Percentiles rank a stretch among this genome's conserved stretches.
These are phyloP conservation scores for Tricholoma matsutake DNA, from an alignment of 768 basidiomycete species.

Conservation along the genomic window DNA sequence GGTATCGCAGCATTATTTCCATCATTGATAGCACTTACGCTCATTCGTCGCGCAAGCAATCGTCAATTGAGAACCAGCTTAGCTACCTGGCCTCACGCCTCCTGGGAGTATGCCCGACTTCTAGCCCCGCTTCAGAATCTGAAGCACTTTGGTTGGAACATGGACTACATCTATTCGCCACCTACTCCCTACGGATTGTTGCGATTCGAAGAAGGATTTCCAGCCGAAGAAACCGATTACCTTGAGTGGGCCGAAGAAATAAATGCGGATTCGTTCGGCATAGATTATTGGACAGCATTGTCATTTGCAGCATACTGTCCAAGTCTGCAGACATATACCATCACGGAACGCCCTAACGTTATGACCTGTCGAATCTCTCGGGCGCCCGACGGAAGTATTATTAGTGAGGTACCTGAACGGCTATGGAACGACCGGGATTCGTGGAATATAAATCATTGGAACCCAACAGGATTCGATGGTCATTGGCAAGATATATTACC, in stretches of 20 bases:
- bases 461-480: background rate
- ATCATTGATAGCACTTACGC: slow-evolving; percentile 21
- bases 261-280: background rate
- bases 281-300: background rate
- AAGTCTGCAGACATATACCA: background rate
- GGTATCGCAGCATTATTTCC: slow-evolving; percentile 17
- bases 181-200: background rate
- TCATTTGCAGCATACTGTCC: background rate
- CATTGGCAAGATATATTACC: background rate
- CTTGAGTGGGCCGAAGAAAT: background rate
- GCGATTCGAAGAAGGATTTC: background rate
- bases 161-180: background rate
- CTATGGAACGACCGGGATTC: background rate
- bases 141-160: slow-evolving; percentile 27
- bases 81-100: slow-evolving; percentile 21
- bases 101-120: slow-evolving; percentile 25
- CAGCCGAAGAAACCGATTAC: background rate
- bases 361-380: background rate
- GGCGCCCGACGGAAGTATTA: background rate
- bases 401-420: background rate
- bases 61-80: slow-evolving; percentile 20
- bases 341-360: background rate
- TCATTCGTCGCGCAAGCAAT: slow-evolving; percentile 22
- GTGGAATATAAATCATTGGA: background rate
- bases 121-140: slow-evolving; percentile 14